Evolutionary conservation across 768 basidiomycete species (phyloP).

Genomic region (Suillus subalutaceus): DNA sequence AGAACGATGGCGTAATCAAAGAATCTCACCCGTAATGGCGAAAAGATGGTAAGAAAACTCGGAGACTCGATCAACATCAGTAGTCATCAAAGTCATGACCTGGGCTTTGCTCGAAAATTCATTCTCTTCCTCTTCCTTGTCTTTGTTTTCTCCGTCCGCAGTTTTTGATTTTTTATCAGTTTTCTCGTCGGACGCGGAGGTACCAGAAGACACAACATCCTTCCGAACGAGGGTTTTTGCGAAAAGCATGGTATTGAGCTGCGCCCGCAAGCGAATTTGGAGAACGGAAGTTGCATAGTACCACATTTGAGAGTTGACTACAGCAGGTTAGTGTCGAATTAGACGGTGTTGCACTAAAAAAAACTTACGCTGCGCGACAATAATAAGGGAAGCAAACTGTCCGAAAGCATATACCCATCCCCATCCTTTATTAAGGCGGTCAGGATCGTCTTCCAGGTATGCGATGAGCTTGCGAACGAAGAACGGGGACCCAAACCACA

Average conservation of each 20-base stretch:
- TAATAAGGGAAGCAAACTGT: constrained; percentile 36
- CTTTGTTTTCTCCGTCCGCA: constrained; percentile 18
- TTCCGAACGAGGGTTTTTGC: constrained; percentile 87
- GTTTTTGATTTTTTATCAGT: constrained; percentile 22
- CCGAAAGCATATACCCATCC: constrained; percentile 72
- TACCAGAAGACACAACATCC: constrained; percentile 65
- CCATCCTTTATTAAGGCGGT: constrained; percentile 60
- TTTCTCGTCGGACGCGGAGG: constrained; percentile 28
- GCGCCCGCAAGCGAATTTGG: constrained; percentile 70
- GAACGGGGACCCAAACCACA: constrained; percentile 68
- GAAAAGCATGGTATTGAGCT: constrained; percentile 84
- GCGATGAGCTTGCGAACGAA: constrained; percentile 62
- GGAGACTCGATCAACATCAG: constrained; percentile 88
- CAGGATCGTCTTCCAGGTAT: constrained; percentile 68
- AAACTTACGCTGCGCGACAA: constrained; percentile 37
- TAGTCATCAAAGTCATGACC: constrained; percentile 96
- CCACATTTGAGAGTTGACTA: constrained; percentile 74
- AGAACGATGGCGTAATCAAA: background rate
- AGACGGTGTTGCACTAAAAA: constrained; percentile 45
- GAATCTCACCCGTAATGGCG: constrained; percentile 62
- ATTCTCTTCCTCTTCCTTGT: constrained; percentile 41
- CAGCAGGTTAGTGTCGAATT: background rate
- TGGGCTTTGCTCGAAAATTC: constrained; percentile 72
- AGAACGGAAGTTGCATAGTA: constrained; percentile 67
- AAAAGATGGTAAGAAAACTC: constrained; percentile 84